These are phyloP conservation scores for Hypoxylon sp. DNA, from an alignment of 2,329 filamentous ascomycete species.

Conservation along the genomic window DNA sequence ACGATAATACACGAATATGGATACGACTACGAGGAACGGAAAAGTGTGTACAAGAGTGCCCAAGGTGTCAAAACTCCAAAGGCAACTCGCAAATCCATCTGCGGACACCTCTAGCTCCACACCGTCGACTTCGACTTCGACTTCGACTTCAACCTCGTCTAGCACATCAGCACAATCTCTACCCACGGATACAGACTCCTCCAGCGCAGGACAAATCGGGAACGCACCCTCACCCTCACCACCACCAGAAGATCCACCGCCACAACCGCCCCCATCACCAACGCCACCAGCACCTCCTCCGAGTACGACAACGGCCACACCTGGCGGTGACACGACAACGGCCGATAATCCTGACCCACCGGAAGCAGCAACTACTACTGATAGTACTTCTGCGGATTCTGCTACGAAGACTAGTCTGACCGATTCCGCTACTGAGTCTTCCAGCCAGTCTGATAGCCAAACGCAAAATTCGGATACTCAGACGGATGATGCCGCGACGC, in stretches of 20 bases:
- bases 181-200: too few species aligned
- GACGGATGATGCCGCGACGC: conserved; percentile 23
- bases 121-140: conserved; percentile 24
- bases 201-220: too few species aligned
- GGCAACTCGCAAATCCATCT: conserved; percentile 26
- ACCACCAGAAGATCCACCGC: conserved; percentile 21
- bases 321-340: conserved; percentile 26
- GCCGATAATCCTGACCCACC: too few species aligned
- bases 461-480: conserved; percentile 13
- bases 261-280: conserved; percentile 25
- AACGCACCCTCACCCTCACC: conserved; percentile 18
- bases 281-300: conserved; percentile 36
- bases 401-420: not conserved
- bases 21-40: conserved; percentile 59
- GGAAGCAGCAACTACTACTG: conserved; percentile 10
- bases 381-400: not conserved
- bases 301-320: conserved; percentile 49
- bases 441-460: conserved; percentile 19
- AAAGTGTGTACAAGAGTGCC: conserved; percentile 64
- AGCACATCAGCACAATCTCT: conserved; percentile 20
- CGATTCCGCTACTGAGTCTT: conserved; percentile 11
- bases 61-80: conserved; percentile 39
- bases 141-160: conserved; percentile 23
- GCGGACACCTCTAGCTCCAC: conserved; percentile 21
- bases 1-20: conserved; percentile 46